Conservation (phyloP, 73 alveolate genomes). For the Paramecium octaurelia region DNA sequence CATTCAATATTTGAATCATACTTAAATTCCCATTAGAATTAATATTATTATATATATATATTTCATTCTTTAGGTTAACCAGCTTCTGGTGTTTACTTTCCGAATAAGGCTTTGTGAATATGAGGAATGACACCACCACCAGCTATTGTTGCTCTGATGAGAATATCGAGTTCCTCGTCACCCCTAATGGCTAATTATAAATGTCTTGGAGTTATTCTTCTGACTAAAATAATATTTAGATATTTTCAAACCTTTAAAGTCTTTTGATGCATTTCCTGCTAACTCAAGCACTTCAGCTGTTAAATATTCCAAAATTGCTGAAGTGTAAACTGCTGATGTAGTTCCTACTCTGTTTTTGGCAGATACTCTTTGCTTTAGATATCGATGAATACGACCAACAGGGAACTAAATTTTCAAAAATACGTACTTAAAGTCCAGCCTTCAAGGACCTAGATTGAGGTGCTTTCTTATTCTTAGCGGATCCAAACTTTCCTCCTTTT, state of each 20-base stretch:
- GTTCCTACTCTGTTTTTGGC: constrained; percentile 96
- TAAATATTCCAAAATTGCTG: constrained; percentile 96
- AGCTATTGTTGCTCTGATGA: constrained; percentile 98
- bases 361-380: constrained; percentile 84
- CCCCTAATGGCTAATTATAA: constrained; percentile 97
- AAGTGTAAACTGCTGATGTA: constrained; percentile 98
- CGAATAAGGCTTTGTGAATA: constrained; percentile 90
- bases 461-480: constrained; percentile 83
- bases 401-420: constrained; percentile 79
- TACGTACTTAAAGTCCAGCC: constrained; percentile 92
- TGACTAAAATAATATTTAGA: constrained; percentile 58
- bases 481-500: constrained; percentile 88
- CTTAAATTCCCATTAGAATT: neutral
- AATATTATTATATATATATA: neutral
- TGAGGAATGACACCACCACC: constrained; percentile 99
- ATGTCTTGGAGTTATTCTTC: constrained; percentile 97
- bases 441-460: constrained; percentile 94
- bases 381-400: constrained; percentile 98
- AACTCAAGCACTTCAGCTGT: constrained; percentile 98
- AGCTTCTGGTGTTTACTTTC: constrained; percentile 40
- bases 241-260: constrained; percentile 65
- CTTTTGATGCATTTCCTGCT: constrained; percentile 98
- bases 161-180: constrained; percentile 96
- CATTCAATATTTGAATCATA: neutral
- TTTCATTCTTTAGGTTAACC: neutral